These are phyloP conservation scores for Mimosa pudica DNA, from an alignment of 306 rosid species.

Conservation along the genomic window DNA sequence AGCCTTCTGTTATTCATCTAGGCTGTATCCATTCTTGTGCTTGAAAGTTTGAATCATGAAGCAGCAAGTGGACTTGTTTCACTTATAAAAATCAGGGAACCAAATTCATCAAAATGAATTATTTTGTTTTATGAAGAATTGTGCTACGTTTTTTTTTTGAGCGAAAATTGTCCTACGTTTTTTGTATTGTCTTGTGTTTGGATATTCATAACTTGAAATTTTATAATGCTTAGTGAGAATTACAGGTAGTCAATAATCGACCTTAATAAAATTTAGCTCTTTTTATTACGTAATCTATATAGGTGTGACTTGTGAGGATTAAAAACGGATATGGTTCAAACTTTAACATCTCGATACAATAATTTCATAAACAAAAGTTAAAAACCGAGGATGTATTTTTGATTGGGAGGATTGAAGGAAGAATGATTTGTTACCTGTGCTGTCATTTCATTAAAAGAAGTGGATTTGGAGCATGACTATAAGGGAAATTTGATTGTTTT, in stretches of 20 bases:
- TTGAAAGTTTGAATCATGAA: neutral
- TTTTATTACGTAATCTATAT: neutral
- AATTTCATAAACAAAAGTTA: too few species aligned
- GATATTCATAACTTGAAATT: neutral
- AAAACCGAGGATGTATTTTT: too few species aligned
- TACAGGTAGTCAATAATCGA: neutral
- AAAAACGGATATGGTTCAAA: neutral
- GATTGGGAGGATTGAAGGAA: too few species aligned
- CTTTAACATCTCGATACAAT: neutral
- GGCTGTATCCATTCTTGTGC: neutral
- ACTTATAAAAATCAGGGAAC: conserved; percentile 3
- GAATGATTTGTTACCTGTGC: neutral
- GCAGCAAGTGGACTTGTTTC: neutral
- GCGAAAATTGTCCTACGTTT: neutral
- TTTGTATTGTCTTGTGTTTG: neutral
- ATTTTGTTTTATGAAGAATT: neutral
- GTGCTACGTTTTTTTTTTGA: neutral
- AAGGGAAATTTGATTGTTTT: neutral
- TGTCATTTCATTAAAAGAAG: too few species aligned
- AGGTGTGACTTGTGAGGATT: neutral
- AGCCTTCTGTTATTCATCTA: neutral
- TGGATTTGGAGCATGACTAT: too few species aligned
- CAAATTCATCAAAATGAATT: conserved; percentile 5
- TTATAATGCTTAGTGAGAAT: neutral
- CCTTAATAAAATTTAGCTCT: neutral